phyloP scores from a whole-genome alignment of 2,329 filamentous ascomycete genomes.

The Blastomyces percursus region DNA sequence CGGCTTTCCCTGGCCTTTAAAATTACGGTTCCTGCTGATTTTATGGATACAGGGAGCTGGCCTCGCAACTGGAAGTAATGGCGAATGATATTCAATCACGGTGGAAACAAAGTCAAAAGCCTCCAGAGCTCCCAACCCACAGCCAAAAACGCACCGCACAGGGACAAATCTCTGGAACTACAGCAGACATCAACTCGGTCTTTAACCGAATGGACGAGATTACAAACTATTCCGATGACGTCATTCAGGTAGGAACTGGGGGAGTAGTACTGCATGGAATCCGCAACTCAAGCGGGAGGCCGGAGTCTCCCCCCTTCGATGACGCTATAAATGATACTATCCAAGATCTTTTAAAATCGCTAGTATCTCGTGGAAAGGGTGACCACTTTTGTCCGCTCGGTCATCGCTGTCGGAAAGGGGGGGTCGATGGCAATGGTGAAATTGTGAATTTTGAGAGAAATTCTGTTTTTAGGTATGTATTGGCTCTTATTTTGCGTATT shows the following conservation, averaged over 20 bases:
- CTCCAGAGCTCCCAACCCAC: no score
- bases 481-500: no score
- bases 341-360: not conserved
- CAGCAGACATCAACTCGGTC: not conserved
- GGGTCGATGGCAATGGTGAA: not conserved
- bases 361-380: not conserved
- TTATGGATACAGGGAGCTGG: no score
- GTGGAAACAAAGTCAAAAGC: no score
- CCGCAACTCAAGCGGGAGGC: not conserved
- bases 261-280: not conserved
- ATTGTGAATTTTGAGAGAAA: not conserved
- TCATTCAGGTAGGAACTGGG: not conserved
- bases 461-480: not conserved
- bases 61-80: no score
- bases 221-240: not conserved
- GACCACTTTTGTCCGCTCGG: not conserved
- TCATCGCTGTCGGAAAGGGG: no score
- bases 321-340: not conserved
- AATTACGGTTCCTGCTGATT: no score
- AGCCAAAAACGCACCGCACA: not conserved
- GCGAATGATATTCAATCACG: no score
- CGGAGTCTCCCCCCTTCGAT: not conserved
- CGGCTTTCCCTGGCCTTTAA: no score
- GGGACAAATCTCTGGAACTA: not conserved
- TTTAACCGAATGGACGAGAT: not conserved